Base-by-base conservation (phyloP, 441 rosid genomes). In the Erodium trifolium region DNA sequence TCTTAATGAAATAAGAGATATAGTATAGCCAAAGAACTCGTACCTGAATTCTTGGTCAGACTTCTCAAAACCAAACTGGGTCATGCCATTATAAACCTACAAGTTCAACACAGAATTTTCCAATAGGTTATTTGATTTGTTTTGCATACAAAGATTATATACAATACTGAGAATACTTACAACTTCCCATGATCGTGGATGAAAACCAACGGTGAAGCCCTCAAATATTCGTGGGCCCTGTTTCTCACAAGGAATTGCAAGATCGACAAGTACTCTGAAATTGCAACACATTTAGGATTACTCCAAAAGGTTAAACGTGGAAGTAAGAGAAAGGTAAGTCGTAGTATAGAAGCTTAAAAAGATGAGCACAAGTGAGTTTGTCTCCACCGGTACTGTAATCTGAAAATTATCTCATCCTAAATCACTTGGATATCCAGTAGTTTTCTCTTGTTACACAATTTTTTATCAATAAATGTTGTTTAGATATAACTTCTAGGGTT, bases 201-300 rank as follows among this genome's bases (percentile, higher is more conserved):
- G 95, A 78, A 93, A 87, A 72, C 99, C 99, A 78, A 91, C 89
- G 0, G 97, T 91, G 80, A 93, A 93, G 74, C 96, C 97, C 70
- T 89, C 68, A 63, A 93, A 91, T 68, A 91, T 85, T 12, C 86
- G 87, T 0, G 85, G 89, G 51, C 97, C 99, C 41, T 86, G 86
- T 81, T 84, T 82, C 86, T 89, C 87, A 47, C 99, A 93, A 14
- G 92, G 91, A 75, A 91, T 73, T 63, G 99, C 92, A 75, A 93
- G 92, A 70, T 91, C 93, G 57, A 87, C 81, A 73, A 83, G 41
- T 75, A 83, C 86, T 78, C 99, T 91, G 79, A 68, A 66, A 73
- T 75, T 35, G 9, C 12, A 12, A 72, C 23, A 59, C 6, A 65
- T 39, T 71, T 49, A 66, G 75, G 72, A 60, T 35, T 16, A 23